Percentiles rank a stretch among this genome's conserved stretches.
These are phyloP conservation scores for Hymenoscyphus infarciens DNA, from an alignment of 2,329 filamentous ascomycete genomes.

Conservation along the genomic window DNA sequence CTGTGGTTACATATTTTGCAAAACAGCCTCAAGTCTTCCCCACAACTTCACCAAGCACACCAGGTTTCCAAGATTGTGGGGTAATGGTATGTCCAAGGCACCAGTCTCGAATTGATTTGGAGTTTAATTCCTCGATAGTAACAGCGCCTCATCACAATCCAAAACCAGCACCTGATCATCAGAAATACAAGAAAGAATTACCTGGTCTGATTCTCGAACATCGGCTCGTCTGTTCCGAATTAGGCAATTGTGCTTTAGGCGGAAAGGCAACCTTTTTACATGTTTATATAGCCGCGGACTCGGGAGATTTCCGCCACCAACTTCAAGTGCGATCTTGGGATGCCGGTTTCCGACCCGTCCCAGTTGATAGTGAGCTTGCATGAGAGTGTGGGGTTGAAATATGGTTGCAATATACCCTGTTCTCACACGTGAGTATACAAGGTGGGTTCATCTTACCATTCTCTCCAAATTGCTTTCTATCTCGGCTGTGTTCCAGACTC, in stretches of 20 bases:
- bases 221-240: neutral
- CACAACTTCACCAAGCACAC: neutral
- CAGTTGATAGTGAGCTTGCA: neutral
- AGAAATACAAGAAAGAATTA: neutral
- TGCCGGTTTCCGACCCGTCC: slow-evolving; percentile 1
- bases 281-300: slow-evolving; percentile 7
- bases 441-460: neutral
- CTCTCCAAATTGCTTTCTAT: neutral
- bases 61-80: neutral
- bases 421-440: slow-evolving; percentile 3
- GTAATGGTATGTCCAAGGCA: neutral
- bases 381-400: slow-evolving; percentile 2
- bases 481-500: neutral
- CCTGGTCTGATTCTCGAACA: neutral
- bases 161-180: slow-evolving; percentile 3
- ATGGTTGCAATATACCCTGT: neutral
- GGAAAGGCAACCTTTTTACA: neutral
- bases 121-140: slow-evolving; percentile 4
- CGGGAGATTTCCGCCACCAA: neutral
- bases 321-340: neutral
- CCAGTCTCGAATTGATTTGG: neutral
- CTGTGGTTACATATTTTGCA: neutral
- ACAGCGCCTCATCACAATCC: neutral
- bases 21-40: slow-evolving; percentile 16
- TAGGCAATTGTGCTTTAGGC: slow-evolving; percentile 10